These are phyloP conservation scores for Colletotrichum theobromicola DNA, from an alignment of 2,329 filamentous ascomycete species.

Conservation along the genomic window DNA sequence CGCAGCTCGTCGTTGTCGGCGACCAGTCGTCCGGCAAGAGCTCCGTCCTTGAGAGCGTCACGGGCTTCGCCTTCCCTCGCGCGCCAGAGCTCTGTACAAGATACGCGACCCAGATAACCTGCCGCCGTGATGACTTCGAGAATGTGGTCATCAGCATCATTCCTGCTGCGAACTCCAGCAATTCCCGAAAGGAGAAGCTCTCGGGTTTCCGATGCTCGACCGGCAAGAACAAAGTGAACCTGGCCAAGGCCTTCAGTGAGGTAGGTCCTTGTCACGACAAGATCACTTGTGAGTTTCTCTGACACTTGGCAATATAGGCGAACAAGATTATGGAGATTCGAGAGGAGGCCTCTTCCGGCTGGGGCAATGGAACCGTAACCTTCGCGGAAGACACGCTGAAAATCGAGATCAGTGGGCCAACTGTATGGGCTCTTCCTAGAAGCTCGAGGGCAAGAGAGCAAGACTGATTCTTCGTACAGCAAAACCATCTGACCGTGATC, in stretches of 20 bases:
- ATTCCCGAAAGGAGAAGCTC: background rate
- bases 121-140: slow-evolving; percentile 36
- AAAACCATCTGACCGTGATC: slow-evolving; percentile 56
- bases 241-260: background rate
- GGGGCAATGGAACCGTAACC: slow-evolving; percentile 22
- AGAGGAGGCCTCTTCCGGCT: background rate
- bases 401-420: slow-evolving; percentile 50
- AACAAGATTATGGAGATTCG: slow-evolving; percentile 47
- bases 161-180: slow-evolving; percentile 23
- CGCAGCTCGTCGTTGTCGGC: slow-evolving; percentile 80
- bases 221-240: background rate
- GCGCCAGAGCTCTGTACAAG: slow-evolving; percentile 50
- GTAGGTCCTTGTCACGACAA: background rate
- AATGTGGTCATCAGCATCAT: slow-evolving; percentile 46
- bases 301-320: background rate
- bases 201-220: background rate
- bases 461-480: slow-evolving; percentile 22
- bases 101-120: slow-evolving; percentile 53
- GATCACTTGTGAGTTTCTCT: background rate
- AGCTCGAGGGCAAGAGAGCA: background rate
- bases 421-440: slow-evolving; percentile 28
- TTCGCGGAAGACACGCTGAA: slow-evolving; percentile 54
- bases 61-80: slow-evolving; percentile 52
- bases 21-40: slow-evolving; percentile 88
- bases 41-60: slow-evolving; percentile 75